Conservation (phyloP, 2,329 filamentous ascomycete genomes). For the Spiromastix sp. region DNA sequence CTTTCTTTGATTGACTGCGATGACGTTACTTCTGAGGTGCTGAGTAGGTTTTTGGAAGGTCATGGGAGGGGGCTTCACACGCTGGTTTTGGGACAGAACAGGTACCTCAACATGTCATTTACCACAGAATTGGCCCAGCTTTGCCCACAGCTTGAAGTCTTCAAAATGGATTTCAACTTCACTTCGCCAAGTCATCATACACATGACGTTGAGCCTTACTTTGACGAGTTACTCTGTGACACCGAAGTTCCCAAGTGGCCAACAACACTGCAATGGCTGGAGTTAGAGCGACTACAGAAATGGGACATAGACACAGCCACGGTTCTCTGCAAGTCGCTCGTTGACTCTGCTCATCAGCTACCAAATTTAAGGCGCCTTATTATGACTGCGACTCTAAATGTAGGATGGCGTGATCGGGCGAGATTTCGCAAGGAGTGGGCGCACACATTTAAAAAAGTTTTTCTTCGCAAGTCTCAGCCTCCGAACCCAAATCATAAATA, state of each 20-base stretch:
- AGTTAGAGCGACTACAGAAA: constrained; percentile 67
- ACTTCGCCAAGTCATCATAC: constrained; percentile 32
- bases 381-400: constrained; percentile 68
- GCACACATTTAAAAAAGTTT: constrained; percentile 50
- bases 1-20: constrained; percentile 73
- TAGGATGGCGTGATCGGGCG: constrained; percentile 69
- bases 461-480: constrained; percentile 25
- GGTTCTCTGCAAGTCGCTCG: constrained; percentile 67
- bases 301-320: constrained; percentile 61
- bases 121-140: constrained; percentile 52
- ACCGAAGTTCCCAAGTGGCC: constrained; percentile 70
- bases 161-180: constrained; percentile 69
- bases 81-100: constrained; percentile 67
- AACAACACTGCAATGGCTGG: constrained; percentile 55
- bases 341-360: constrained; percentile 58
- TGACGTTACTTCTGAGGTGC: constrained; percentile 56
- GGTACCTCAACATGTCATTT: constrained; percentile 66
- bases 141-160: constrained; percentile 59
- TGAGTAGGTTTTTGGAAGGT: constrained; percentile 54
- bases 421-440: constrained; percentile 72
- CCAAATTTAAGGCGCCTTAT: constrained; percentile 57
- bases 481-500: constrained; percentile 1
- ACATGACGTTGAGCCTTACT: constrained; percentile 64
- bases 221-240: constrained; percentile 51
- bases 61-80: constrained; percentile 58